Evolutionary conservation across 2,329 filamentous ascomycete genomes (phyloP).

Genomic region (Pseudopyrenochaeta lycopersici): DNA sequence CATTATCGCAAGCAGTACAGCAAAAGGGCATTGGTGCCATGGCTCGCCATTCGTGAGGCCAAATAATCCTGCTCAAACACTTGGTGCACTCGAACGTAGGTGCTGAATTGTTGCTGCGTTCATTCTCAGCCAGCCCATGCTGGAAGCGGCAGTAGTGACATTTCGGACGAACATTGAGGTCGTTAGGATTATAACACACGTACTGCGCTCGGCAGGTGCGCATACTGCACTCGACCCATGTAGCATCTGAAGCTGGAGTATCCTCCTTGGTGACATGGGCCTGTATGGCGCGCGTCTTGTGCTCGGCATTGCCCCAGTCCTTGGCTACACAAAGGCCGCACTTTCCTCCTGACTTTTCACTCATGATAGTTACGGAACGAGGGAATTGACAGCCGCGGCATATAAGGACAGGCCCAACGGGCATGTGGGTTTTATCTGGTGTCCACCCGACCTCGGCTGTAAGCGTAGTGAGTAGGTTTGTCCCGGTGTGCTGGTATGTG

Average conservation of each 20-base stretch:
- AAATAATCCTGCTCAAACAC: constrained; percentile 60
- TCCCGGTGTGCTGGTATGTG: constrained; percentile 57
- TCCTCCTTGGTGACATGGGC: constrained; percentile 44
- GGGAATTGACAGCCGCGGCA: constrained; percentile 57
- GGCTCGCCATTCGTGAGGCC: constrained; percentile 55
- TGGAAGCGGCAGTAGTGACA: constrained; percentile 59
- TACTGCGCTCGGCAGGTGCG: constrained; percentile 59
- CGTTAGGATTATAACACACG: constrained; percentile 57
- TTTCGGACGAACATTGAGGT: constrained; percentile 57
- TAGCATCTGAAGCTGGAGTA: constrained; percentile 40
- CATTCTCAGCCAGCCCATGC: neutral
- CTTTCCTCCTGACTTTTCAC: constrained; percentile 30
- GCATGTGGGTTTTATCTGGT: constrained; percentile 55
- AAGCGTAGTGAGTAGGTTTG: constrained; percentile 57
- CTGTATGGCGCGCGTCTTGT: constrained; percentile 28
- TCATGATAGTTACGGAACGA: constrained; percentile 62
- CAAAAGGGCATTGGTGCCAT: constrained; percentile 43
- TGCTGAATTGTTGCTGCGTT: constrained; percentile 27
- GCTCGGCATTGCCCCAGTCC: constrained; percentile 22
- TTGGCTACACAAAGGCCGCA: constrained; percentile 54
- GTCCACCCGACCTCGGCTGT: constrained; percentile 57
- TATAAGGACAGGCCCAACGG: constrained; percentile 54
- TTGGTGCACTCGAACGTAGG: constrained; percentile 57
- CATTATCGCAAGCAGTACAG: constrained; percentile 54
- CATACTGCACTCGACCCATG: constrained; percentile 61